Conservation (phyloP, 192 early-diverging fungal genomes). For the Entomortierella chlamydospora region DNA sequence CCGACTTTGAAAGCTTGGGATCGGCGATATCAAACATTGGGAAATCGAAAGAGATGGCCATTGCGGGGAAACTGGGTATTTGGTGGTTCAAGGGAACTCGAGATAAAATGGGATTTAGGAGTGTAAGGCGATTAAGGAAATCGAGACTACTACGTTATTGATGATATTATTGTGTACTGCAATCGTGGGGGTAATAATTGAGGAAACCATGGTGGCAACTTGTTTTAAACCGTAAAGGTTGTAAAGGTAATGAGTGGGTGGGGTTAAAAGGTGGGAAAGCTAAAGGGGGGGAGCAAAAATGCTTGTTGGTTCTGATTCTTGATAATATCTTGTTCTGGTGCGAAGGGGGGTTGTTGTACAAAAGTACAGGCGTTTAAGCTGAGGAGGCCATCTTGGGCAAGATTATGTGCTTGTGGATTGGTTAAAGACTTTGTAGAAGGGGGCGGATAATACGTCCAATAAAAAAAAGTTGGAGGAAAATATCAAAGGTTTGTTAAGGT, state of each 20-base stretch:
- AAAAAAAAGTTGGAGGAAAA: conserved; percentile 9
- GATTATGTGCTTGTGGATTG: not conserved
- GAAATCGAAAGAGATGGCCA: conserved; percentile 39
- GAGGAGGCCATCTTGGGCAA: conserved; percentile 51
- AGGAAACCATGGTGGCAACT: conserved; percentile 51
- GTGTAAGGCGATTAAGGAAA: conserved; percentile 37
- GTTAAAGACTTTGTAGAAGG: not conserved
- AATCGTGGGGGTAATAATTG: conserved; percentile 31
- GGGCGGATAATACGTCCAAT: conserved; percentile 49
- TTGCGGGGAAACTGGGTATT: not conserved
- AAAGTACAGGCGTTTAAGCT: conserved; percentile 52
- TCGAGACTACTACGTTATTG: conserved; percentile 4
- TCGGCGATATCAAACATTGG: conserved; percentile 46
- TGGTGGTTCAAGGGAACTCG: conserved; percentile 10
- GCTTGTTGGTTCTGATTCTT: conserved; percentile 1
- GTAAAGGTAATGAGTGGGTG: conserved; percentile 13
- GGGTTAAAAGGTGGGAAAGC: conserved; percentile 12
- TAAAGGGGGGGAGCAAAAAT: conserved; percentile 6
- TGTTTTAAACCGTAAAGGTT: conserved; percentile 41
- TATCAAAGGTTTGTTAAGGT: not conserved
- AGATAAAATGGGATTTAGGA: conserved; percentile 22
- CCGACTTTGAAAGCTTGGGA: conserved; percentile 48
- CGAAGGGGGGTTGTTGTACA: conserved; percentile 37
- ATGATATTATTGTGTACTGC: conserved; percentile 19
- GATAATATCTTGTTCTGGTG: conserved; percentile 27